Evolutionary conservation across 78 protist species (phyloP), one percentile per base, ranked within the genome.

Genomic region (Dictyostelium brefeldianum): DNA sequence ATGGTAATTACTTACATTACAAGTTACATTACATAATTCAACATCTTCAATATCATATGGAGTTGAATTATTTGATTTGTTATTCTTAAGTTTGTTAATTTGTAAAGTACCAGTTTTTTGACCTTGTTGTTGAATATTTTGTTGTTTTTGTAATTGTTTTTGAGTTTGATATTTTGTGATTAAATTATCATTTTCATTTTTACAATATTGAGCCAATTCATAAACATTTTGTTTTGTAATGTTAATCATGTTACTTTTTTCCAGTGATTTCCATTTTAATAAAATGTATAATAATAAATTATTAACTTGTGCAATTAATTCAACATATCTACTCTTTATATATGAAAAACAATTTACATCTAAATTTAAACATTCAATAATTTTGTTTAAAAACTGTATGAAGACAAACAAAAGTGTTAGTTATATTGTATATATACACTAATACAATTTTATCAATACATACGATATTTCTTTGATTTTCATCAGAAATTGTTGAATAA

Each of bases 241-340:
- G 47, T 31, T 67, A 41, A 12, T n/a, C 17, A 2, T 67, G 22
- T 12, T 31, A 25, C 14, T 54, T 56, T 73, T 73, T 46, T 46
- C 65, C 56, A 18, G 56, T 20, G 36, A 20, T 56, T 9, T 65
- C 85, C 43, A 77, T 48, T 36, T 46, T 17, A 77, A 62, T 22
- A 54, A 29, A 20, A 77, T 78, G n/a, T n/a, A 87, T 5, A 87
- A 54, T 22, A 87, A 51, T 47, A 87, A 14, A 64, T 87, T 87
- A 51, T 87, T 87, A 48, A 64, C 50, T n/a, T 87, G 93, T 50
- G 93, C 93, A 18, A 87, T 80, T 51, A 75, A 50, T 36, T 74
- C 73, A 12, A 41, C 53, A 12, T 74, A 87, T 48, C 41, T 71
- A 17, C 56, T 11, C 70, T 77, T 87, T 12, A 87, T 59, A n/a